Evolutionary conservation across 257 asterid species (phyloP).

Genomic region (Henckelia pumila): DNA sequence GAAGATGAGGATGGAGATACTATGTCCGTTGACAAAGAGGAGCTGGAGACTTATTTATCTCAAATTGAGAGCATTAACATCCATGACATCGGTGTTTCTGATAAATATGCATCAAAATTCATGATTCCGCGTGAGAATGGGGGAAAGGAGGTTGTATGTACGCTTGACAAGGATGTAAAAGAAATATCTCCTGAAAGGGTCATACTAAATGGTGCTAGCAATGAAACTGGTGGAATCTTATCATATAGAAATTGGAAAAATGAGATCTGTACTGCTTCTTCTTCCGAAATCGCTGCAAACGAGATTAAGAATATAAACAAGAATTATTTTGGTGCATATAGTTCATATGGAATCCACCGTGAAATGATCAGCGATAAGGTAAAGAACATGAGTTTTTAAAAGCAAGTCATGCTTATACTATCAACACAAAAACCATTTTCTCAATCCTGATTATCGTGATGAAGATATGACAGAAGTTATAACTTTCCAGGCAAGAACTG

Average conservation of each 20-base stretch:
- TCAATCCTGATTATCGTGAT: constrained; percentile 4
- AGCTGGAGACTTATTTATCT: constrained; percentile 40
- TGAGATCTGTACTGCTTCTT: constrained; percentile 21
- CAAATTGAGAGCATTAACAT: constrained; percentile 46
- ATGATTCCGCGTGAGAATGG: constrained; percentile 35
- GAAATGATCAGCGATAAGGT: constrained; percentile 99
- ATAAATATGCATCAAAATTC: constrained; percentile 25
- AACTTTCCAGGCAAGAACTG: constrained; percentile 76
- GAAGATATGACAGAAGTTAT: constrained; percentile 15
- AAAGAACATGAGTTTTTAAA: constrained; percentile 18
- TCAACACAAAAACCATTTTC: neutral
- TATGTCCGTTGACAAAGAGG: constrained; percentile 39
- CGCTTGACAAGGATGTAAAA: constrained; percentile 28
- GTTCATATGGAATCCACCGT: constrained; percentile 91
- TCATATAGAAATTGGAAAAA: constrained; percentile 25
- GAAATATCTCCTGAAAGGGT: constrained; percentile 26
- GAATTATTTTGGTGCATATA: constrained; percentile 73
- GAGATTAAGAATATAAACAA: constrained; percentile 50
- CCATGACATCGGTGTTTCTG: constrained; percentile 40
- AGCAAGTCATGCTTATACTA: constrained; percentile 6
- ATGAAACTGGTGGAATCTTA: constrained; percentile 20
- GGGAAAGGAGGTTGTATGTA: constrained; percentile 30
- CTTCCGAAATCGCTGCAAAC: constrained; percentile 37
- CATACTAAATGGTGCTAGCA: constrained; percentile 22
- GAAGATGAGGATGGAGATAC: constrained; percentile 52